Evolutionary conservation across 2,329 filamentous ascomycete genomes (phyloP), one percentile per base, ranked within the genome.

Genomic region (Penicillium frequentans): DNA sequence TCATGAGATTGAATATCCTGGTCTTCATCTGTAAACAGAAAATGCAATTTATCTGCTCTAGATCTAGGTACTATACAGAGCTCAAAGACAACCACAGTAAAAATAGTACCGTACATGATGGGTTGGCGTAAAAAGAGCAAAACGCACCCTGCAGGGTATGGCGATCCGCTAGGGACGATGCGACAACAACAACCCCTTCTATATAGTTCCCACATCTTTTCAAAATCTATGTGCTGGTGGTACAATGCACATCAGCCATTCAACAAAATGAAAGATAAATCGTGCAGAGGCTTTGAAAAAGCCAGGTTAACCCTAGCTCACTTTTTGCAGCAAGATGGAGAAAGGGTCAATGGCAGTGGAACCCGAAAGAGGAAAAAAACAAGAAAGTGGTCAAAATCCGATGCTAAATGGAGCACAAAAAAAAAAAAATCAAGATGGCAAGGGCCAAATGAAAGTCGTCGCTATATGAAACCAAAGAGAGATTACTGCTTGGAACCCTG

Each of bases 401-500:
- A 70, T 65, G 63, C 63, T 62, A 62, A 63, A 67, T 51, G 52
- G 52, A 55, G 35, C 37, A 58, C 52, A 63, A 59, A 49, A 61
- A 47, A 59, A 49, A 61, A 47, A 31, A 49, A 2, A 3, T 19
- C 33, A 24, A 48, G n/a, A 46, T 35, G 42, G 35, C 51, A 49
- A 49, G 27, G 13, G 35, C 45, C 14, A 51, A 57, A 54, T 47
- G 48, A 60, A 49, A 55, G 14, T 48, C 45, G 57, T 65, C 63
- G 62, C 69, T 70, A 68, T 70, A 68, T 62, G 56, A 55, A 68
- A 67, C 55, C 57, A 64, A 59, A 63, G 56, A 53, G 45, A 62
- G 52, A 64, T 64, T 61, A 69, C 64, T 71, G 66, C 57, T 71
- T 70, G 29, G 69, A 56, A 21, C 57, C 53, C 55, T 68, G 69